Conservation (phyloP, 164 flowering plant genomes). For the Aristolochia californica region DNA sequence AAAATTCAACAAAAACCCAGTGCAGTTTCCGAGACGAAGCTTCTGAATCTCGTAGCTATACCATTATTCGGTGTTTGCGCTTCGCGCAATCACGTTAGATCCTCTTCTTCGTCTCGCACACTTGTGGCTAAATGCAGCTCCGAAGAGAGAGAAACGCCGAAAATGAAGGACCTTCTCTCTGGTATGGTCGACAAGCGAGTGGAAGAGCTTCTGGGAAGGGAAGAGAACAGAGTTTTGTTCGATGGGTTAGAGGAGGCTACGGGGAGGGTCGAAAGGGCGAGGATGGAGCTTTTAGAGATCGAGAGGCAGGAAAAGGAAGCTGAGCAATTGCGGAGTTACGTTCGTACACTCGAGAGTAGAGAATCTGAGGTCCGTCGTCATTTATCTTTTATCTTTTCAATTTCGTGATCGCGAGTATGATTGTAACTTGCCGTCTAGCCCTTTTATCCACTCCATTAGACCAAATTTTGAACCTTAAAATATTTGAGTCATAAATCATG, state of each 20-base stretch:
- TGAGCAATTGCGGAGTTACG: slow-evolving; percentile 33
- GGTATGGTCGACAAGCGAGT: slow-evolving; percentile 63
- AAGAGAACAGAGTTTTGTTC: slow-evolving; percentile 62
- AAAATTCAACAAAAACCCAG: too few species aligned
- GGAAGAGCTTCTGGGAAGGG: slow-evolving; percentile 49
- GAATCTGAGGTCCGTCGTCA: slow-evolving; percentile 49
- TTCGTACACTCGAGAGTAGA: slow-evolving; percentile 46
- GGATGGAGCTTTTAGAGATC: slow-evolving; percentile 58
- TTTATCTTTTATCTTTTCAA: neutral
- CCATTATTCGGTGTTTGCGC: too few species aligned
- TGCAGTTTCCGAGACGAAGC: too few species aligned
- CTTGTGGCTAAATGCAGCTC: slow-evolving; percentile 30
- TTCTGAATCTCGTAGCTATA: too few species aligned
- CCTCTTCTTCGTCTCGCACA: slow-evolving; percentile 4
- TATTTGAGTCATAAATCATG: too few species aligned
- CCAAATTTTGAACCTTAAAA: too few species aligned
- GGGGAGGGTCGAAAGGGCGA: slow-evolving; percentile 61
- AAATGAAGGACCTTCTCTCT: slow-evolving; percentile 43
- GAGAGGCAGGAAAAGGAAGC: slow-evolving; percentile 64
- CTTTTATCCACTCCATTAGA: too few species aligned
- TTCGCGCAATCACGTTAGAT: neutral
- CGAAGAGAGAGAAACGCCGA: slow-evolving; percentile 15
- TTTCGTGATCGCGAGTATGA: neutral
- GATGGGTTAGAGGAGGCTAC: slow-evolving; percentile 72
- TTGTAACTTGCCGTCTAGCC: too few species aligned